Percentiles rank a stretch among this genome's conserved stretches.
Conservation (phyloP, 2,329 filamentous ascomycete species). For the Cytospora mali region DNA sequence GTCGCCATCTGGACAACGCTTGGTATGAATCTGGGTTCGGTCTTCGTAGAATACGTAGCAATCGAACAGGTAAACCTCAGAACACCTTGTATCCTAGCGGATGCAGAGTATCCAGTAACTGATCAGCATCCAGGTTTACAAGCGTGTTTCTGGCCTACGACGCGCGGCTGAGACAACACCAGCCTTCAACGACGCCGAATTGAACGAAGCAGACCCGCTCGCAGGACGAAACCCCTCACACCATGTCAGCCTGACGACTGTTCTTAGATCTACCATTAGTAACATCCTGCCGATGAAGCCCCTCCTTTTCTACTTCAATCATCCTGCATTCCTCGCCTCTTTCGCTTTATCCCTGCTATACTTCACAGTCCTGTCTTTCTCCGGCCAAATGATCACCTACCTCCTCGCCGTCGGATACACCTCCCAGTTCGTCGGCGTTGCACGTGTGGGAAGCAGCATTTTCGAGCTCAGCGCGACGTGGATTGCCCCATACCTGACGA, state of each 20-base stretch:
- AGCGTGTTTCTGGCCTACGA: constrained; percentile 30
- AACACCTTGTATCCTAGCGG: neutral
- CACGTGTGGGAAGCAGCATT: constrained; percentile 54
- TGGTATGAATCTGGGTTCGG: constrained; percentile 49
- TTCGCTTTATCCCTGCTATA: constrained; percentile 63
- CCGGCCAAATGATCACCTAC: constrained; percentile 67
- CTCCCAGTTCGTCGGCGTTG: constrained; percentile 54
- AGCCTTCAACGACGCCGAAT: neutral
- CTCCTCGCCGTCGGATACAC: constrained; percentile 57
- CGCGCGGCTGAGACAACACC: neutral
- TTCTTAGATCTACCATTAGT: neutral
- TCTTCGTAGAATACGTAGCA: constrained; percentile 52
- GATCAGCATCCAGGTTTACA: constrained; percentile 31
- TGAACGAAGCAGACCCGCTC: neutral
- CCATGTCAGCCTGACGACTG: constrained; percentile 2
- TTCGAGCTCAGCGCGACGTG: constrained; percentile 65
- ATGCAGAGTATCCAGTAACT: neutral
- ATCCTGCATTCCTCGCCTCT: constrained; percentile 62
- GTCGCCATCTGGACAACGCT: constrained; percentile 51
- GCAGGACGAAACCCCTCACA: no score
- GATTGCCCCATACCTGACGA: constrained; percentile 59
- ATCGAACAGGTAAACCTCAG: constrained; percentile 45
- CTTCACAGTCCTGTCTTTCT: constrained; percentile 61
- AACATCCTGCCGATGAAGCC: constrained; percentile 34
- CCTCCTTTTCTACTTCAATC: constrained; percentile 51